Base-by-base conservation (phyloP, 352 stramenopile species). In the Pythium pyrilobum region DNA sequence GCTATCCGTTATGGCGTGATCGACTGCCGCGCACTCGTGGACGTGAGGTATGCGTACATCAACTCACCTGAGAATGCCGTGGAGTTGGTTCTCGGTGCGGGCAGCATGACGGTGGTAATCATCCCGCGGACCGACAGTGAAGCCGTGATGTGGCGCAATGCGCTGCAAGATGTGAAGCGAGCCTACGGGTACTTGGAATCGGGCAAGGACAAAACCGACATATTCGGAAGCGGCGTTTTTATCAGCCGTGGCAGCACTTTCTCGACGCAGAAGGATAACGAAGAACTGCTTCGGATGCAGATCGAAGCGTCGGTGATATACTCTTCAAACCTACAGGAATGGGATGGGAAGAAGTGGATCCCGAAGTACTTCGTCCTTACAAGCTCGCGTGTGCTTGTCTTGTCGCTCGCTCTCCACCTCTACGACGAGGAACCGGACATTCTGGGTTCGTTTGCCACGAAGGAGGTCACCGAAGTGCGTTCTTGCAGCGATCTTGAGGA, bases 361-460 rank as follows among this genome's bases (percentile, higher is more conserved):
- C 77, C 84, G 1, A 95, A 95, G 62, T 95, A 95, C 52, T 92
- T 92, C 55, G 84, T 95, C 29, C 56, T 95, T 25, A 95, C 84
- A 24, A 87, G 59, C 38, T 89, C 81, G 10, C 84, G 84, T 10
- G 70, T 95, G 34, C 66, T 95, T 18, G 67, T 92, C 11, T 67
- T 92, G 45, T 92, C 84, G 13, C 75, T 95, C 1, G 84, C 84
- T 18, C 46, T 95, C 36, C 84, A 95, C 38, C 42, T 95, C 50
- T 95, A 92, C 63, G 84, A 95, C 45, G 84, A 95, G 58, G 84
- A 95, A 54, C 84, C 84, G 16, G 84, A 95, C 42, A 83, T 95
- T 24, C 52, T 95, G 12, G 78, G 78, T 10, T 92, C 84, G 16
- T 92, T 89, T 59, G 68, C 79, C 2, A 87, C 73, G 4, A 92